Percentiles rank a stretch among this genome's conserved stretches.
Conservation (phyloP, 2,329 filamentous ascomycete species). For the Colletotrichum spinosum region DNA sequence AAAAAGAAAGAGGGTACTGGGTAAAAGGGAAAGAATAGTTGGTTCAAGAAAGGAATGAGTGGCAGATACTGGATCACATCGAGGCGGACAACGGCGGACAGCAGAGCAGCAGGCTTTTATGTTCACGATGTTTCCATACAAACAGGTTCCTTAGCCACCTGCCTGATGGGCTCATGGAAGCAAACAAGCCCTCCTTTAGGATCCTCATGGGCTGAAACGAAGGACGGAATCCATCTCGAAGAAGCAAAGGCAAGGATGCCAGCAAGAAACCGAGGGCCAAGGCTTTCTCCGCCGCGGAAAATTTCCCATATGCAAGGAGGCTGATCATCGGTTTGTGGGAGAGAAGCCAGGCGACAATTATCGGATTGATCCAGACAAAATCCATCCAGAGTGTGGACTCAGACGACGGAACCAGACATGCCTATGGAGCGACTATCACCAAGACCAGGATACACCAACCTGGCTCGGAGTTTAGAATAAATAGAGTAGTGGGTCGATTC, state of each 20-base stretch:
- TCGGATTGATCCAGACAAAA: constrained; percentile 1
- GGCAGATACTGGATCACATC: neutral
- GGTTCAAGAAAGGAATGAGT: neutral
- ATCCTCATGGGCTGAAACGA: neutral
- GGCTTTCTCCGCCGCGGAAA: constrained; percentile 19
- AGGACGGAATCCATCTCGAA: neutral
- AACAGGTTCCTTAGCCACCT: no score
- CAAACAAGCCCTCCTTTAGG: no score
- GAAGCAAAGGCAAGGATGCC: neutral
- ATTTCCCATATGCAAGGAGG: neutral
- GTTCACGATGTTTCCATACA: no score
- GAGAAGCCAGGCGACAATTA: constrained; percentile 8
- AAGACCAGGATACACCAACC: neutral
- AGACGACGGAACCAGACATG: neutral
- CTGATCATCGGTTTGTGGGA: constrained; percentile 14
- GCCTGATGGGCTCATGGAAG: no score
- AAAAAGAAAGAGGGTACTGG: neutral
- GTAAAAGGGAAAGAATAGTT: neutral
- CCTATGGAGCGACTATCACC: neutral
- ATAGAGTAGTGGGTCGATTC: constrained; percentile 22
- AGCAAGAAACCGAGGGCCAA: neutral
- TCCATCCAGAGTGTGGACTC: no score
- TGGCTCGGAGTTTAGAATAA: constrained; percentile 23
- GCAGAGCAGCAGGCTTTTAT: no score
- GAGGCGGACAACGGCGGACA: no score